Evolutionary conservation across 768 basidiomycete species (phyloP), one percentile per base, ranked within the genome.

Genomic region (Mycena rosella): DNA sequence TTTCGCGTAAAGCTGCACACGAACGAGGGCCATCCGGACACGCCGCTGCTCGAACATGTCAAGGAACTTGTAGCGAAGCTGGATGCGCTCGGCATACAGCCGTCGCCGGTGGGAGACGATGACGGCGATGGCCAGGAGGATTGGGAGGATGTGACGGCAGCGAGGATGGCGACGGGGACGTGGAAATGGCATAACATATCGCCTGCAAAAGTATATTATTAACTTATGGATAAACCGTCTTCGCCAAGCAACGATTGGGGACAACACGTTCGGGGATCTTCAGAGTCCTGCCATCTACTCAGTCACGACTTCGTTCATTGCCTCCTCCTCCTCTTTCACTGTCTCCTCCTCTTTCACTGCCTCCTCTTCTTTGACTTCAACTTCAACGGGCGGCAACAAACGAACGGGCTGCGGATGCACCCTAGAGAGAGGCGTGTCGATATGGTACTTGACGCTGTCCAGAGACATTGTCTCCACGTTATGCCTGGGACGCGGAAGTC

Each of bases 21-120:
- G 49, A 88, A 85, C 45, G 89, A 95, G 71, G 87, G 88, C 27
- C 88, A 96, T 76, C 86, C 90, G 5, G 96, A 98, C 76, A 80
- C 82, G 64, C 93, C 92, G 22, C 77, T 97, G 57, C 82, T 94
- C 3, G 88, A 89, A 38, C 96, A 98, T 75, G 87, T 86, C 29
- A 79, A 85, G 55, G 96, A 96, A 70, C 85, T 98, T 51, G 85
- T 95, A 58, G 78, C 78, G 8, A 88, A 89, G 67, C 74, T 96
- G 63, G 89, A 94, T 53, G 82, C 80, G 7, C 78, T 88, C 48
- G 94, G 94, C 0, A 85, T 96, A 42, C 79, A 85, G 24, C 78
- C 90, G 0, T 90, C 90, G 11, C 84, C 88, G 0, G 77, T 84
- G 11, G 87, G 86, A n/a, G 90, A 86, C 14, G 88, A 79, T 32